Evolutionary conservation across 2,329 filamentous ascomycete genomes (phyloP), one percentile per base, ranked within the genome.

Genomic region (Aspergillus costaricaensis): DNA sequence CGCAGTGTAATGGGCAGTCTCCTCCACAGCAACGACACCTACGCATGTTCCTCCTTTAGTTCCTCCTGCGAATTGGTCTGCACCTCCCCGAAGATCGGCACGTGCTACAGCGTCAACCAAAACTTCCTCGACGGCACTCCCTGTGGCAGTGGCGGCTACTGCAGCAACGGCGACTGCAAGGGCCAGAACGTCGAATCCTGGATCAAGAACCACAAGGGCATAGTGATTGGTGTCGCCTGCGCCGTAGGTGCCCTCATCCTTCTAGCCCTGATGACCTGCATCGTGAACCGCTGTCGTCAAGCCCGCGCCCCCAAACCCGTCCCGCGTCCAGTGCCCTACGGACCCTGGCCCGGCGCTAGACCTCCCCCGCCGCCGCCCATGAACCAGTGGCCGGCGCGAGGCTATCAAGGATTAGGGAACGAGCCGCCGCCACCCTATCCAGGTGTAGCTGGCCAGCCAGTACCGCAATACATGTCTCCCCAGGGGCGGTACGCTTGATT

Each of bases 101-200:
- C 96, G 92, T 76, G 88, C 90, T 62, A 84, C 85, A 57, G 62
- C 21, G 85, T 96, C 79, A 88, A 91, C 73, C 92, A 97, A 74
- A 95, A 96, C 77, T 98, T 96, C 78, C 81, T 98, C 30, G 95
- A 99, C 72, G 95, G 95, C 17, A 98, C 95, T 1, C 80, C 85
- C 1, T 99, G 95, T 73, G 84, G 87, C 55, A 90, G 89, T 17
- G 91, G 91, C 57, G 95, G 95, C 6, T 83, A 81, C 59, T 99
- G 95, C 76, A 73, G 76, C 55, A 94, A 93, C 68, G 95, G 95
- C 47, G 79, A 82, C 67, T 99, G 95, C 77, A 76, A 84, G 68
- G 93, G 91, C 62, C 81, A 86, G 63, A 88, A 92, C 77, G 88
- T 96, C 64, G 81, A 80, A 57, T 83, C 83, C 62, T 97, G 92